These are phyloP conservation scores for Microbotryum saponariae DNA, from an alignment of 1,284 basidiomycete genomes.

Conservation along the genomic window DNA sequence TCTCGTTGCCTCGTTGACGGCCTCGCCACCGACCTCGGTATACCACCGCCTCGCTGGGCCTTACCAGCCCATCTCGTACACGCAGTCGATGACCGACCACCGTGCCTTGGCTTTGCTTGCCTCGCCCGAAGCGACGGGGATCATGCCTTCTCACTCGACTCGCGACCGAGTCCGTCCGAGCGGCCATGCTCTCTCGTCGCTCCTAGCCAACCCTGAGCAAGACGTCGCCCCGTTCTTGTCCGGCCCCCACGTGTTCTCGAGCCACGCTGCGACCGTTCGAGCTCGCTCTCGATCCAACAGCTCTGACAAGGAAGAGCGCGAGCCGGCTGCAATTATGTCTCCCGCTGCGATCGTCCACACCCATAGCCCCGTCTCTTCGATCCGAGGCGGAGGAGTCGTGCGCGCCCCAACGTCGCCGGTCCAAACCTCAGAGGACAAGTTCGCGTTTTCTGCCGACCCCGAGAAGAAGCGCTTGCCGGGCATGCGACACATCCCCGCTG, in stretches of 20 bases:
- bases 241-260: constrained; percentile 26
- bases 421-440: constrained; percentile 10
- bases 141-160: constrained; percentile 26
- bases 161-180: background rate
- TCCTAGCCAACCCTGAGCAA: constrained; percentile 3
- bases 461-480: constrained; percentile 26
- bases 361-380: constrained; percentile 30
- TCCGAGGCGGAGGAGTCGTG: constrained; percentile 18
- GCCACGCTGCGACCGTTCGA: background rate
- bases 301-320: constrained; percentile 16
- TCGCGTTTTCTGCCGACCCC: constrained; percentile 17
- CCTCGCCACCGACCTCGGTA: constrained; percentile 35
- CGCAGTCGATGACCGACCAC: constrained; percentile 12
- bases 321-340: constrained; percentile 11
- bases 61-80: constrained; percentile 33
- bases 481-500: constrained; percentile 20
- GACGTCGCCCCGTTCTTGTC: constrained; percentile 23
- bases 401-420: constrained; percentile 24
- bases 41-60: constrained; percentile 35
- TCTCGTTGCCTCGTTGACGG: constrained; percentile 11
- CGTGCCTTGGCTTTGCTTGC: constrained; percentile 33
- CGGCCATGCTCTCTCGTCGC: background rate
- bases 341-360: constrained; percentile 25
- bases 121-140: constrained; percentile 33
- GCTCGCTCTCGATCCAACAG: constrained; percentile 18